Conservation (phyloP, 2,329 filamentous ascomycete species). For the Xylaria sp. region DNA sequence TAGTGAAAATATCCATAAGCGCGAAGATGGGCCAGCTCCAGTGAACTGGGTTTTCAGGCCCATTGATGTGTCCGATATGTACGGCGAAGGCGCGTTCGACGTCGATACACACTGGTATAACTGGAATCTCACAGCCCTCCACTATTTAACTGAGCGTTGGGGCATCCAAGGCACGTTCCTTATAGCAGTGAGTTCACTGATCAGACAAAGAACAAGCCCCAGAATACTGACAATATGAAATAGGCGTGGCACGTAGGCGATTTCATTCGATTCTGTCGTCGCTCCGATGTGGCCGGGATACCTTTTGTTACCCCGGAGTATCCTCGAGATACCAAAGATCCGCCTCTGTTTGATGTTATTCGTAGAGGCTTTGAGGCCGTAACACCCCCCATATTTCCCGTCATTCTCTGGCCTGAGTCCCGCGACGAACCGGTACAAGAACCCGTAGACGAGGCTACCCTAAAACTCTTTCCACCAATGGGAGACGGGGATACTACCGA, state of each 20-base stretch:
- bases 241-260: not conserved
- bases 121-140: not conserved
- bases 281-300: not conserved
- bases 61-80: not conserved
- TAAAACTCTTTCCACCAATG: too few relatives aligned
- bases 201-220: not conserved
- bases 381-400: not conserved
- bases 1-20: not conserved
- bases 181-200: not conserved
- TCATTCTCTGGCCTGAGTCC: too few relatives aligned
- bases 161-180: not conserved
- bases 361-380: not conserved
- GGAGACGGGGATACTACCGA: too few relatives aligned
- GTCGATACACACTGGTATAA: not conserved
- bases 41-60: not conserved
- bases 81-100: not conserved
- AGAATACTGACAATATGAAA: not conserved
- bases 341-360: not conserved
- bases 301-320: not conserved
- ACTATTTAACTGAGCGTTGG: not conserved
- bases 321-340: not conserved
- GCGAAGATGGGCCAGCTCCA: not conserved
- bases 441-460: too few relatives aligned
- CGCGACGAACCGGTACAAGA: too few relatives aligned
- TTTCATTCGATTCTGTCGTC: not conserved